A percentile compares a stretch with the other conserved stretches of the same genome.
These are phyloP conservation scores for Didymella segeticola DNA, from an alignment of 2,329 filamentous ascomycete species.

Conservation along the genomic window DNA sequence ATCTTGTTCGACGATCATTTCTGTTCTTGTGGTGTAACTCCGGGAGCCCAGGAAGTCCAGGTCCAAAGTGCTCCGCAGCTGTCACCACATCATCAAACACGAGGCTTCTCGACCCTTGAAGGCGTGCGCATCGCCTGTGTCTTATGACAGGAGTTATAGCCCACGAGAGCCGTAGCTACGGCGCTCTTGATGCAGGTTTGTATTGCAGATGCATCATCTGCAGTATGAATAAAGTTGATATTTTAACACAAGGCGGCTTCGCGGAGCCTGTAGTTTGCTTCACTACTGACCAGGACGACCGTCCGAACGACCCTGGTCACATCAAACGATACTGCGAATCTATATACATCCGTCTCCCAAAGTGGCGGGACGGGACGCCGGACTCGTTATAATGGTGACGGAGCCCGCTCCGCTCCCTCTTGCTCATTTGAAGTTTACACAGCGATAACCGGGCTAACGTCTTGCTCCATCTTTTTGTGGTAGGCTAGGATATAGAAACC, in stretches of 20 bases:
- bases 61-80: not conserved
- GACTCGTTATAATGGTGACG: not conserved
- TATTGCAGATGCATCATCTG: not conserved
- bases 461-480: not conserved
- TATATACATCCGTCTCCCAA: not conserved
- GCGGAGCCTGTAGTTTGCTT: not conserved
- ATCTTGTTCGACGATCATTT: not conserved
- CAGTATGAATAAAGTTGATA: too few relatives aligned
- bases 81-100: not conserved
- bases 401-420: conserved; percentile 9
- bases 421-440: not conserved
- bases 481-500: not conserved
- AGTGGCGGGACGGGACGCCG: conserved; percentile 2
- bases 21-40: not conserved
- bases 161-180: not conserved
- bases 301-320: not conserved
- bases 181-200: not conserved
- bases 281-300: too few relatives aligned
- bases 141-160: not conserved
- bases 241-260: not conserved
- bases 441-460: conserved; percentile 2
- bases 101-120: not conserved
- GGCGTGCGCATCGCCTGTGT: not conserved
- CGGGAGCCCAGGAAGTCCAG: not conserved
- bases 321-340: conserved; percentile 1